A percentile compares a stretch with the other conserved stretches of the same genome.
These are phyloP conservation scores for Nemania bipapillata DNA, from an alignment of 2,329 filamentous ascomycete genomes.

Conservation along the genomic window DNA sequence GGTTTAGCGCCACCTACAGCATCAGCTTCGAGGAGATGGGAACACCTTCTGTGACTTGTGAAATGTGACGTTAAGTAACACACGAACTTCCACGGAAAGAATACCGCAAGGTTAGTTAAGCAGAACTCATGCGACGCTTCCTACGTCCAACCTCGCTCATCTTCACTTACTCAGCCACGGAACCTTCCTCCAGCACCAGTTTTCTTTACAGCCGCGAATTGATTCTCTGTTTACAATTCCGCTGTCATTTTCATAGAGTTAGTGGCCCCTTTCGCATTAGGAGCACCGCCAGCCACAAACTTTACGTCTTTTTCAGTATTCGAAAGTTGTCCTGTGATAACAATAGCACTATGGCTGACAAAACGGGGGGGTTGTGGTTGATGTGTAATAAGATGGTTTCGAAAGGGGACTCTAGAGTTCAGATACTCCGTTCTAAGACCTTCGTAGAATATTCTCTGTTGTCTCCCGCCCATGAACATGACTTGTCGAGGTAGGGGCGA, in stretches of 20 bases:
- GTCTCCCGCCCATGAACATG: no score
- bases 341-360: no score
- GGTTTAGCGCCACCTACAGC: constrained; percentile 43
- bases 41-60: constrained; percentile 6
- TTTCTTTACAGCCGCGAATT: constrained; percentile 75
- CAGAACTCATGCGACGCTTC: neutral
- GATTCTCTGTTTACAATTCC: constrained; percentile 78
- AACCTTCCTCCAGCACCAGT: constrained; percentile 73
- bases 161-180: constrained; percentile 72
- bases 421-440: no score
- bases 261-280: constrained; percentile 51
- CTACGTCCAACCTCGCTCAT: constrained; percentile 87
- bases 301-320: constrained; percentile 27
- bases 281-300: constrained; percentile 4
- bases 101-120: neutral
- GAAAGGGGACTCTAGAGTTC: no score
- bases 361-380: no score
- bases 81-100: neutral
- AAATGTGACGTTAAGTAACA: no score
- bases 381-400: no score
- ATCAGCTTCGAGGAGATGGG: constrained; percentile 39
- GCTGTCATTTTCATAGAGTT: constrained; percentile 74
- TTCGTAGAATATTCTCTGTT: no score
- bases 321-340: constrained; percentile 25
- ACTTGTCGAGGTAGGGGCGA: no score